Evolutionary conservation across 2,329 filamentous ascomycete species (phyloP), one percentile per base, ranked within the genome.

Genomic region (Ophiocordyceps camponoti-rufipedis): DNA sequence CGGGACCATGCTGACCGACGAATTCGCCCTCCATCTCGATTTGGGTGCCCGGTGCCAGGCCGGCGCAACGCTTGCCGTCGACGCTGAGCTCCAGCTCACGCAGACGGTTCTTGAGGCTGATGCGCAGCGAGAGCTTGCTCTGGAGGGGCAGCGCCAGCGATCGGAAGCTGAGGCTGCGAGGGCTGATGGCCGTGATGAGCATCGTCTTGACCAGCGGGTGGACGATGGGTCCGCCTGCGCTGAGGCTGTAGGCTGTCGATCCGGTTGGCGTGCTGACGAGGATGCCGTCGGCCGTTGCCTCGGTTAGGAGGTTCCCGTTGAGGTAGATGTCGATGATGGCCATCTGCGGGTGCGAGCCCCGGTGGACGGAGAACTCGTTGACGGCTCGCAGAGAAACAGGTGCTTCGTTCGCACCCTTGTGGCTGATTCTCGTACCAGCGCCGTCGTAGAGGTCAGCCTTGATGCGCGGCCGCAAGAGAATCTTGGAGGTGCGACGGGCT

Each of bases 221-320:
- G 39, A 96, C 84, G 53, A 98, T 96, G 53, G 82, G 85, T 1
- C 91, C 91, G 3, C 91, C 91, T 3, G 82, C 84, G 51, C 83
- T 91, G n/a, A 98, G 72, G 48, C 83, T 91, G 66, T 98, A 98
- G 0, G 91, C 91, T 0, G 91, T 98, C 39, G 85, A 93, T 3
- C 91, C 91, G 0, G 91, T 98, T 0, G 91, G 91, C 0, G 89
- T 95, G 50, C 83, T 87, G 48, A 96, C 79, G 41, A 96, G 82
- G 61, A 98, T 93, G 44, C 91, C 91, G 60, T 98, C 91, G 1
- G 88, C 89, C 12, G 94, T 88, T 1, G 86, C 89, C 60, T 94
- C 87, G 1, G 91, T 98, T 42, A 98, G 69, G 55, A 91, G 93
- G 46, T 86, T 79, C 32, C 85, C 82, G 54, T 88, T 88, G 48